Evolutionary conservation across 176 grass and related monocot species (phyloP).

Genomic region (Oryza officinalis): DNA sequence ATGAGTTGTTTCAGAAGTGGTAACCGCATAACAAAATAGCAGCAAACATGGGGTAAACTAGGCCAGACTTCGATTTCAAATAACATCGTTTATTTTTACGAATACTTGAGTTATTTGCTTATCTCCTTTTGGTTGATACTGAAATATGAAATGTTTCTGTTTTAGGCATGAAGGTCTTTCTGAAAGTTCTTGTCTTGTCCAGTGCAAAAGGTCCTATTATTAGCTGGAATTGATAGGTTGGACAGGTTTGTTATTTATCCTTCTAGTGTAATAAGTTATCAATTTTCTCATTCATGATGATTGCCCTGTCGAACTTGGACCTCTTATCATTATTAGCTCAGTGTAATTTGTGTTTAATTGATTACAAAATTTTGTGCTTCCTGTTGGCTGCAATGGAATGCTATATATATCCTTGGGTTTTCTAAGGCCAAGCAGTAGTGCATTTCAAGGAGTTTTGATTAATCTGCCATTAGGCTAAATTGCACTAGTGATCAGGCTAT

Average conservation of each 20-base stretch:
- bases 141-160: slow-evolving; percentile 32
- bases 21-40: neutral
- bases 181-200: slow-evolving; percentile 93
- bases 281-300: slow-evolving; percentile 16
- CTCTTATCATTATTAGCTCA: neutral
- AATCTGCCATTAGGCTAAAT: neutral
- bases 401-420: neutral
- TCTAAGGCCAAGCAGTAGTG: neutral
- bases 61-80: neutral
- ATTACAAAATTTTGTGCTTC: neutral
- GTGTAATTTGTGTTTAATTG: neutral
- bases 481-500: slow-evolving; percentile 11
- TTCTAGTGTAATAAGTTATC: slow-evolving; percentile 1
- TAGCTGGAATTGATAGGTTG: slow-evolving; percentile 96
- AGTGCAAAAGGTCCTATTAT: slow-evolving; percentile 82
- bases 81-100: neutral
- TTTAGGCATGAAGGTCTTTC: slow-evolving; percentile 98
- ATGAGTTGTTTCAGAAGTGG: neutral
- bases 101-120: neutral
- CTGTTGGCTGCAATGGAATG: slow-evolving; percentile 6
- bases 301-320: neutral
- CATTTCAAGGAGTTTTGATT: neutral
- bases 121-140: slow-evolving; percentile 10
- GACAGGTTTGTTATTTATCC: slow-evolving; percentile 69
- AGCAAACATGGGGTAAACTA: slow-evolving; percentile 2